Evolutionary conservation across 768 basidiomycete genomes (phyloP).

Genomic region (Thelephora aurantiotincta): DNA sequence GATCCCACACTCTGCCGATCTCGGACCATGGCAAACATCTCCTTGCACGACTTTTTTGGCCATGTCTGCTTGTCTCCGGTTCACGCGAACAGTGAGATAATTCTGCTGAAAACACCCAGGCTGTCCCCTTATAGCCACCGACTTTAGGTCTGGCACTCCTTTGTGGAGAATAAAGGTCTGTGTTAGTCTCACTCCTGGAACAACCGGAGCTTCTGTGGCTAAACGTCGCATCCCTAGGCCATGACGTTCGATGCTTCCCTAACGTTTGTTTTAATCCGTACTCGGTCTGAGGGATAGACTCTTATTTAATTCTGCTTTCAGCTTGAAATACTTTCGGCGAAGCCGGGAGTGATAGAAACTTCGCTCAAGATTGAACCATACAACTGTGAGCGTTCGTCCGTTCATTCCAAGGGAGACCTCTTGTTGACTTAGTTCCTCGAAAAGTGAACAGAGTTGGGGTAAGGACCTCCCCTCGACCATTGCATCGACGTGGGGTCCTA

Average conservation of each 20-base stretch:
- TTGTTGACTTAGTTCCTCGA: neutral
- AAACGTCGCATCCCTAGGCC: constrained; percentile 30
- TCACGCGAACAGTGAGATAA: constrained; percentile 41
- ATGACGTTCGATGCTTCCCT: constrained; percentile 70
- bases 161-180: constrained; percentile 58
- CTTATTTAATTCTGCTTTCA: constrained; percentile 14
- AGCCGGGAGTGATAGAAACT: constrained; percentile 58
- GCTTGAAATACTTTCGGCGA: constrained; percentile 50
- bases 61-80: constrained; percentile 61
- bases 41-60: too few species aligned
- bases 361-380: constrained; percentile 62
- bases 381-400: constrained; percentile 38
- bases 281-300: constrained; percentile 1
- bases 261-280: constrained; percentile 31
- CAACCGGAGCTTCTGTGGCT: constrained; percentile 3
- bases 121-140: constrained; percentile 1
- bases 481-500: neutral
- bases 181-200: neutral
- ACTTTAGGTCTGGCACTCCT: constrained; percentile 68
- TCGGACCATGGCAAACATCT: too few species aligned
- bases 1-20: too few species aligned
- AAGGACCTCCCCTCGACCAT: constrained; percentile 19
- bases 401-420: neutral
- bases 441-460: constrained; percentile 78
- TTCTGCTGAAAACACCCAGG: neutral